phyloP scores from a whole-genome alignment of 352 stramenopile species.

The Phytophthora nicotianae region DNA sequence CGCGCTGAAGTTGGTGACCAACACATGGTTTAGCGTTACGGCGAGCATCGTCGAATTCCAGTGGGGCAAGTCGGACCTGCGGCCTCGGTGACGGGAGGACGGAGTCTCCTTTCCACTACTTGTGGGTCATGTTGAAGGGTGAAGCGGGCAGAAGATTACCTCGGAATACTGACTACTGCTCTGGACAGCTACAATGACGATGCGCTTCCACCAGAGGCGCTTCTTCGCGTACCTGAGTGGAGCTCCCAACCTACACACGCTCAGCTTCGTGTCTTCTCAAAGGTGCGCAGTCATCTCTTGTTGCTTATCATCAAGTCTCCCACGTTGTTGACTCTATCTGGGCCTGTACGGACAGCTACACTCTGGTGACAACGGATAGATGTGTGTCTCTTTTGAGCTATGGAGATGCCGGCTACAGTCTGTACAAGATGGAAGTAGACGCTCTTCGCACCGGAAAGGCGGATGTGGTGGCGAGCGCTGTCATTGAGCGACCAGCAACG shows the following conservation, averaged over 20 bases:
- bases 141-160: not conserved
- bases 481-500: conserved; percentile 43
- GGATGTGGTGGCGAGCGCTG: conserved; percentile 51
- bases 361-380: conserved; percentile 73
- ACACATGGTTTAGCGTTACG: not conserved
- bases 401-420: conserved; percentile 38
- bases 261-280: conserved; percentile 39
- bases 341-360: conserved; percentile 39
- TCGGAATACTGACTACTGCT: not conserved
- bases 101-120: not conserved
- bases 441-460: conserved; percentile 27
- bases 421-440: conserved; percentile 45
- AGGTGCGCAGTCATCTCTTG: conserved; percentile 28
- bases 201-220: conserved; percentile 58
- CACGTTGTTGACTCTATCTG: not conserved
- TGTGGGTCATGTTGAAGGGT: not conserved
- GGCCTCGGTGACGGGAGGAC: not conserved
- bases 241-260: conserved; percentile 61
- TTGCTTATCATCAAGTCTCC: not conserved
- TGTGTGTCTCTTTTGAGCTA: conserved; percentile 53
- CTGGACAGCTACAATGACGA: not conserved
- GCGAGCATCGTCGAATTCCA: not conserved
- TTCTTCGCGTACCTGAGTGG: conserved; percentile 71
- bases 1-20: too few relatives aligned
- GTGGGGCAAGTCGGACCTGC: not conserved